Evolutionary conservation across 352 stramenopile species (phyloP), one percentile per base, ranked within the genome.

Genomic region (Phytophthora boehmeriae): DNA sequence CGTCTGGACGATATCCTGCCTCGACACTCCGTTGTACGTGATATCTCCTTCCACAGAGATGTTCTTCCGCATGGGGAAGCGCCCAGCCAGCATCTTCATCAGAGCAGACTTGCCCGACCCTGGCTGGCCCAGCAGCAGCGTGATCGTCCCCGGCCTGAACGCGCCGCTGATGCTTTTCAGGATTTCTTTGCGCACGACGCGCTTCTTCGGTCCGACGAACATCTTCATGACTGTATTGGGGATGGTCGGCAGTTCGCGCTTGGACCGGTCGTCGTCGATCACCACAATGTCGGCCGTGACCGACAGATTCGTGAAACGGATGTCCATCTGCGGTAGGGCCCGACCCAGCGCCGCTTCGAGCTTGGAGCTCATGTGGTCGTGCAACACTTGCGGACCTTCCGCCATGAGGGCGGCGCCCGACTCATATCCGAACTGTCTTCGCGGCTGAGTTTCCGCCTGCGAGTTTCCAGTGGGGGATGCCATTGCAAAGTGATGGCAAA

Each of bases 161-260:
- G n/a, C 8, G 38, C 38, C 38, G 38, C 38, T 44, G 38, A 44
- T 22, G 14, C 22, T 44, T 16, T 44, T 44, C 2, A 44, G n/a
- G 38, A 44, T 44, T 16, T 44, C 38, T 16, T 44, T 44, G 38
- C 38, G 38, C 14, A 44, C 38, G 38, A 44, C 38, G 14, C 38
- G 38, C 38, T 44, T 44, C 38, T 44, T 44, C 11, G 38, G 38
- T 17, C 38, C 38, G 9, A 44, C 38, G 38, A 44, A 44, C 38
- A 16, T 16, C 38, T 44, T 44, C 38, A 44, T 44, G 38, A 44
- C 38, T 2, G 38, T 44, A 16, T 44, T 44, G 38, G 38, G 38
- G 11, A 44, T 9, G 11, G 38, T 44, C 38, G 38, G 38, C 38
- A 44, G 38, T 16, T 44, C 38, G 38, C 9, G 38, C 38, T 17